Conservation (phyloP, 1,284 basidiomycete species). For the Cerioporus squamosus region DNA sequence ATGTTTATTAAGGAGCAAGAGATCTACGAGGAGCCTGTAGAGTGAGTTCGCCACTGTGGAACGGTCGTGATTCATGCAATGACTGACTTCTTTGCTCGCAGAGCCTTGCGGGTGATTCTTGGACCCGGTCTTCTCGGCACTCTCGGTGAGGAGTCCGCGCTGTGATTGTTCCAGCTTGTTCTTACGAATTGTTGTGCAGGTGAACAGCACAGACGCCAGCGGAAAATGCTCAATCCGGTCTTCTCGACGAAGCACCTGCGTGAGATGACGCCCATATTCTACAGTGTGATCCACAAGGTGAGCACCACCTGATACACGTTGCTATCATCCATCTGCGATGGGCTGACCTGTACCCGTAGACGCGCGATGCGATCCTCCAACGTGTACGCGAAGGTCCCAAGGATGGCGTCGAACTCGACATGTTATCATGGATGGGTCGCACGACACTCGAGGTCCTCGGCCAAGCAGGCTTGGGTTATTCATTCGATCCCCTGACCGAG, state of each 20-base stretch:
- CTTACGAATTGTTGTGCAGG: conserved; percentile 11
- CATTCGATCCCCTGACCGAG: conserved; percentile 23
- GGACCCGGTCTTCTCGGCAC: conserved; percentile 23
- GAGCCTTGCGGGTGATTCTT: conserved; percentile 12
- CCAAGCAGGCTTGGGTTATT: conserved; percentile 23
- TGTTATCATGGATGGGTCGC: conserved; percentile 26
- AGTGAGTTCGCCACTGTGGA: conserved; percentile 1
- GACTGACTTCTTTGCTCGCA: background rate
- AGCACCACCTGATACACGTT: background rate
- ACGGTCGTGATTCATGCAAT: background rate
- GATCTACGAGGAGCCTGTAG: conserved; percentile 30
- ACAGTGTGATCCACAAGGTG: conserved; percentile 20
- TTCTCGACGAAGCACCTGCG: conserved; percentile 26
- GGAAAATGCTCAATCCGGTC: conserved; percentile 28
- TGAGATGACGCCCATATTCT: conserved; percentile 21
- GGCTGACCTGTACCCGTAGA: conserved; percentile 1
- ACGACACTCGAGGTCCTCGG: conserved; percentile 26
- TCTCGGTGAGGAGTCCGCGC: background rate
- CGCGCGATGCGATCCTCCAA: conserved; percentile 19
- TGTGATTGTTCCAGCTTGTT: background rate
- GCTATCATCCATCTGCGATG: background rate
- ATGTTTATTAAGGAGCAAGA: conserved; percentile 39
- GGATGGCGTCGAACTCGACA: conserved; percentile 20
- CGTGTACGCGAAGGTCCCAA: conserved; percentile 6
- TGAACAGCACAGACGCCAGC: conserved; percentile 24